These are phyloP conservation scores for Tremellales sp. DNA, from an alignment of 1,284 basidiomycete genomes.

Conservation along the genomic window DNA sequence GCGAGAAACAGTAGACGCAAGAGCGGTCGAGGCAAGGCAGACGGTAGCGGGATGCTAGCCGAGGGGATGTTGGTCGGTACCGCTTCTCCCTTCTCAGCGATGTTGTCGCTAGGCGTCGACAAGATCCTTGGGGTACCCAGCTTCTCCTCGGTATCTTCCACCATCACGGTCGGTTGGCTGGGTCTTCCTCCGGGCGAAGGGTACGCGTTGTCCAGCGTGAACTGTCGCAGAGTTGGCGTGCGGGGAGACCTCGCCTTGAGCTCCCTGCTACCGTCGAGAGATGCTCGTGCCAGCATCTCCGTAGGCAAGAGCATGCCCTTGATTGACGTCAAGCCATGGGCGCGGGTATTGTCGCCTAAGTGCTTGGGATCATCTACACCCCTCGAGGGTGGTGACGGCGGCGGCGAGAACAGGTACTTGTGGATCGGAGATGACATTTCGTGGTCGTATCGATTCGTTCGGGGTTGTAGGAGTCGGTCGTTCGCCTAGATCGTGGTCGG, in stretches of 20 bases:
- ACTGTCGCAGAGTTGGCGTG: conserved; percentile 22
- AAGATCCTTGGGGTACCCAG: conserved; percentile 10
- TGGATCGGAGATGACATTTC: conserved; percentile 46
- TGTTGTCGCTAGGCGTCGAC: conserved; percentile 7
- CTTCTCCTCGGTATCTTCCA: conserved; percentile 10
- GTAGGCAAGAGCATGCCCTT: conserved; percentile 21
- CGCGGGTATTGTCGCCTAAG: background rate
- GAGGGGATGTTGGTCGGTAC: conserved; percentile 24
- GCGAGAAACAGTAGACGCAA: conserved; percentile 30
- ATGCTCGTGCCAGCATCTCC: conserved; percentile 12
- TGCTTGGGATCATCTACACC: conserved; percentile 1
- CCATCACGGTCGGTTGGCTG: conserved; percentile 3
- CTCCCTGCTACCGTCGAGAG: conserved; percentile 11
- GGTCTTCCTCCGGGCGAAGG: conserved; percentile 9
- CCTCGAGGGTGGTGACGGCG: conserved; percentile 32
- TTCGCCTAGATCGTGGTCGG: background rate
- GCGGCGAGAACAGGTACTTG: conserved; percentile 45
- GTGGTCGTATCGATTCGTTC: conserved; percentile 3
- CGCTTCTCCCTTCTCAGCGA: background rate
- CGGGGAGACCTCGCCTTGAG: conserved; percentile 25
- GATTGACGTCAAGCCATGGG: conserved; percentile 21
- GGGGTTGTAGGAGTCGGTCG: too few species aligned
- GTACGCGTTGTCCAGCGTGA: conserved; percentile 22
- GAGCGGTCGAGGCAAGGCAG: conserved; percentile 31
- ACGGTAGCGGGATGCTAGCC: conserved; percentile 12